Conservation (phyloP, 2,329 filamentous ascomycete genomes). For the Ascochyta koolunga region DNA sequence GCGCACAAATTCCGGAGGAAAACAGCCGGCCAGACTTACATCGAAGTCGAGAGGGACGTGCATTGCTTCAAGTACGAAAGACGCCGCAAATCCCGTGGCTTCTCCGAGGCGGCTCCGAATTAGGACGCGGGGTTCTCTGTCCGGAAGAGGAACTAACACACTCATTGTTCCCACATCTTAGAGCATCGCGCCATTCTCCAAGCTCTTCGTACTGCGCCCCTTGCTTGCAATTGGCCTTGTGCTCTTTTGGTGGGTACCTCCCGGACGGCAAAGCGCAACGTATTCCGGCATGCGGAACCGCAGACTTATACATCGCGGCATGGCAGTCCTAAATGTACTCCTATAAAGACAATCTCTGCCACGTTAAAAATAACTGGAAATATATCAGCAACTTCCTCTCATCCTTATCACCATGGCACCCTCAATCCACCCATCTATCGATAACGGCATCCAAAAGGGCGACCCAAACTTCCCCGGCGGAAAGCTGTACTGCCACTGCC, state of each 20-base stretch:
- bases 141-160: constrained; percentile 12
- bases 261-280: constrained; percentile 1
- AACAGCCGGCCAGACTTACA: too few species aligned
- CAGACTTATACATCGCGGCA: constrained; percentile 14
- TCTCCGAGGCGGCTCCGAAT: constrained; percentile 10
- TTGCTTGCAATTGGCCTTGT: background rate
- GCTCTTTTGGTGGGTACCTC: constrained; percentile 3
- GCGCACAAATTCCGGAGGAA: too few species aligned
- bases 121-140: constrained; percentile 14
- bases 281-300: constrained; percentile 17
- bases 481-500: constrained; percentile 67
- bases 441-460: constrained; percentile 66
- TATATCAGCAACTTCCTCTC: constrained; percentile 16
- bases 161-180: constrained; percentile 2
- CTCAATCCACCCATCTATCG: constrained; percentile 67
- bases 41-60: background rate
- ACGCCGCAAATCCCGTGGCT: constrained; percentile 3
- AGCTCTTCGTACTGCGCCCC: background rate
- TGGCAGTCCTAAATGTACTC: background rate
- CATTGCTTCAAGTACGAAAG: background rate
- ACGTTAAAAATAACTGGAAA: background rate
- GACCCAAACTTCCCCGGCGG: constrained; percentile 63
- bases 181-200: constrained; percentile 6
- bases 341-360: background rate
- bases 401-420: constrained; percentile 29